Conservation (phyloP, 2,329 filamentous ascomycete species). For the Talaromyces marneffei region DNA sequence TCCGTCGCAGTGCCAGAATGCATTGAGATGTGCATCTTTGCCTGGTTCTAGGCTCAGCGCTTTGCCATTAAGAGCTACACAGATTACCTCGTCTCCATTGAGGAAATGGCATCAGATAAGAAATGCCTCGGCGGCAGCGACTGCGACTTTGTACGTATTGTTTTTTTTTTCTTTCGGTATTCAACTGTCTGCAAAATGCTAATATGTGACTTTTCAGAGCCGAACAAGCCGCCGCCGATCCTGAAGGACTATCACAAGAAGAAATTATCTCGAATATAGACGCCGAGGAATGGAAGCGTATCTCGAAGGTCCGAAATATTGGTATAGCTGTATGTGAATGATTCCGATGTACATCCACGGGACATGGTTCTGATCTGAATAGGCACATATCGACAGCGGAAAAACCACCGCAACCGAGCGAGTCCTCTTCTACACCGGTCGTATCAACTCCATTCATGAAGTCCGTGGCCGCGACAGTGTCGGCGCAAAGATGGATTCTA, state of each 20-base stretch:
- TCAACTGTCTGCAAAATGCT: background rate
- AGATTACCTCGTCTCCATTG: conserved; percentile 17
- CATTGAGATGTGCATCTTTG: conserved; percentile 36
- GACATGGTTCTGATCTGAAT: conserved; percentile 13
- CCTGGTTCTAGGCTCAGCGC: conserved; percentile 30
- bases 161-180: background rate
- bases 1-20: conserved; percentile 31
- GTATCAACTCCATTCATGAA: conserved; percentile 95
- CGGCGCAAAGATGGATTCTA: conserved; percentile 99
- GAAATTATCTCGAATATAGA: conserved; percentile 74
- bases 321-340: conserved; percentile 69
- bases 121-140: conserved; percentile 38
- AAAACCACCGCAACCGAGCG: conserved; percentile 97
- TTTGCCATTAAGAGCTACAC: conserved; percentile 19
- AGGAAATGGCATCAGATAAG: conserved; percentile 40
- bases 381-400: conserved; percentile 97
- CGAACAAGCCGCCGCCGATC: conserved; percentile 52
- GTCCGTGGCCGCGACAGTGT: conserved; percentile 84
- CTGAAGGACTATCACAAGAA: conserved; percentile 53
- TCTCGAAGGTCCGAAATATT: conserved; percentile 87
- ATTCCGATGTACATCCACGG: background rate
- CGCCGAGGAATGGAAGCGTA: conserved; percentile 68
- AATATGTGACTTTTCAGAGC: background rate
- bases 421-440: conserved; percentile 95
- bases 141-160: conserved; percentile 26